These are phyloP conservation scores for Hapsidospora chrysogenum DNA, from an alignment of 495 filamentous ascomycete species.

Conservation along the genomic window DNA sequence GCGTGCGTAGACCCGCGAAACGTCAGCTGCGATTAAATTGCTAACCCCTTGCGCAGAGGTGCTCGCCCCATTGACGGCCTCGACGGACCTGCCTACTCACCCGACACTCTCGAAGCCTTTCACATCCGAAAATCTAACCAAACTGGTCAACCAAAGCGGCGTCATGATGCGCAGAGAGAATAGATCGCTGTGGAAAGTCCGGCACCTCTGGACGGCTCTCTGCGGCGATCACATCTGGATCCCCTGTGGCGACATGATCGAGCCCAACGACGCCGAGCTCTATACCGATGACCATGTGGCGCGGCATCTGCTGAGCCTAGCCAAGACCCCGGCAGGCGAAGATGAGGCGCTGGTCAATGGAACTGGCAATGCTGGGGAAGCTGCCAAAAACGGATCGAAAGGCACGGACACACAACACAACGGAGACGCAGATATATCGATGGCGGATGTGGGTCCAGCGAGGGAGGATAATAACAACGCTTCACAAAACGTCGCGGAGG, in stretches of 20 bases:
- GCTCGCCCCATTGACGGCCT: conserved; percentile 70
- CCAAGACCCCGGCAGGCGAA: conserved; percentile 2
- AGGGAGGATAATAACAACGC: conserved; percentile 3
- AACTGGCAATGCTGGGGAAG: background rate
- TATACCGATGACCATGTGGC: conserved; percentile 23
- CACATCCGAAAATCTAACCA: conserved; percentile 60
- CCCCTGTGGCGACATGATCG: conserved; percentile 47
- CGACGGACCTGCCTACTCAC: conserved; percentile 70
- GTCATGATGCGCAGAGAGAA: conserved; percentile 62
- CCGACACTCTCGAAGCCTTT: conserved; percentile 73
- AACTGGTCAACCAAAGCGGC: conserved; percentile 54
- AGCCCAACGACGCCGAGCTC: conserved; percentile 33
- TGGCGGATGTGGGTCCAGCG: conserved; percentile 9
- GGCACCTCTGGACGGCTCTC: conserved; percentile 59
- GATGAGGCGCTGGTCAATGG: background rate
- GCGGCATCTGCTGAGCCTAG: conserved; percentile 9
- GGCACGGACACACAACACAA: conserved; percentile 3
- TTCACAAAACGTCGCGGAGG: conserved; percentile 1
- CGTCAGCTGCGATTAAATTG: background rate
- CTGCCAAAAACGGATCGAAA: background rate
- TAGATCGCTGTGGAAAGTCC: conserved; percentile 54
- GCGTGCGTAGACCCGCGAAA: conserved; percentile 54
- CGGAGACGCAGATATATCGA: conserved; percentile 7
- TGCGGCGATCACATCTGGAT: conserved; percentile 69
- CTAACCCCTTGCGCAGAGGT: conserved; percentile 62